Evolutionary conservation across 1,284 basidiomycete species (phyloP), one percentile per base, ranked within the genome.

Genomic region (Phylloboletellus chloephorus): DNA sequence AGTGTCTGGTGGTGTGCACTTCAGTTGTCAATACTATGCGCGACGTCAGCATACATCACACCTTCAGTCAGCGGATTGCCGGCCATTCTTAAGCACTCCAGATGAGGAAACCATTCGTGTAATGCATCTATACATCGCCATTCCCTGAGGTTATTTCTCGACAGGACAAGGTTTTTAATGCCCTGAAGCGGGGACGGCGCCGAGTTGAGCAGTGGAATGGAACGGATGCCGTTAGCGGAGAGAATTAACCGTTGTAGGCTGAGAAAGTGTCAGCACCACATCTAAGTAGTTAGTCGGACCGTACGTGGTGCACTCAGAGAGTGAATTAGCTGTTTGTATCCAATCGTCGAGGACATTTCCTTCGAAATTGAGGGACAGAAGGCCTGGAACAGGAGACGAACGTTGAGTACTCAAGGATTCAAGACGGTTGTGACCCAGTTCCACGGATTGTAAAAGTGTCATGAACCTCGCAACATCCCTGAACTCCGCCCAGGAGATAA

Each of bases 351-450:
- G 69, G 8, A 62, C 45, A 66, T 95, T 95, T 31, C 71, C 74
- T 52, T 89, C 87, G 22, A 96, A 66, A 57, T 91, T 92, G 44
- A 96, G 63, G 19, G 68, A 67, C 37, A 69, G 61, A 25, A 91
- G 52, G 29, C 58, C 52, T 3, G 61, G 58, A 13, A 67, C 52
- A 10, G 44, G 36, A 8, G 37, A 32, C 9, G 49, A 38, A 24
- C 51, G 37, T 41, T 37, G 32, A 23, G 50, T 44, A 19, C 53
- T 55, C 40, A 82, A 63, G 12, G 52, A 55, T 16, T 58, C 53
- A 30, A 92, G 63, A 16, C 59, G 54, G 57, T 97, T 96, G 63
- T 82, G 78, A 6, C 90, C 91, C 40, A 92, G 61, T 64, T 95
- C 86, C 4, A 94, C 66, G 1, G 71, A 55, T 31, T 67, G 66